Evolutionary conservation across 768 basidiomycete species (phyloP), one percentile per base, ranked within the genome.

Genomic region (Roridomyces roridus): DNA sequence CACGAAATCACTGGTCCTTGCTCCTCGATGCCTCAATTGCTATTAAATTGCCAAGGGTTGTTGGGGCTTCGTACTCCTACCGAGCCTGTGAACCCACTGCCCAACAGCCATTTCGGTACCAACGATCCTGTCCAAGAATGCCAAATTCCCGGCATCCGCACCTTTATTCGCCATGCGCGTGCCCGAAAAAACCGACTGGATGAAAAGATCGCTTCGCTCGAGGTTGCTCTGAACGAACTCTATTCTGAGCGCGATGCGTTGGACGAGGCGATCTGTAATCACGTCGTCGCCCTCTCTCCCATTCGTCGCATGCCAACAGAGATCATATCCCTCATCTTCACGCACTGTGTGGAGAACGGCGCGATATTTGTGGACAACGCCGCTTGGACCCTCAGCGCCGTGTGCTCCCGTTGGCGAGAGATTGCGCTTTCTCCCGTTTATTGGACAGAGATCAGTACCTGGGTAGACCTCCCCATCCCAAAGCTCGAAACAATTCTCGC

Each of bases 391-490:
- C 4, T 44, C 2, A 31, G 46, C 42, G 31, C 40, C 9, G 55
- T 56, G 7, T 56, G 55, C 26, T 8, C 9, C 11, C 55, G 46
- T 6, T 56, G 55, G 55, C 46, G 55, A n/a, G n/a, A n/a, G n/a
- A n/a, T n/a, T n/a, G n/a, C n/a, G n/a, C n/a, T n/a, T n/a, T n/a
- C n/a, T n/a, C n/a, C n/a, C n/a, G n/a, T n/a, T n/a, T n/a, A n/a
- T n/a, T n/a, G n/a, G n/a, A n/a, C n/a, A n/a, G n/a, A n/a, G n/a
- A n/a, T n/a, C n/a, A n/a, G n/a, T n/a, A n/a, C n/a, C n/a, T n/a
- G n/a, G n/a, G n/a, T n/a, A n/a, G n/a, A n/a, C n/a, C n/a, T n/a
- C n/a, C n/a, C n/a, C n/a, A n/a, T n/a, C n/a, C n/a, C n/a, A n/a
- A n/a, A n/a, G n/a, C n/a, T n/a, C n/a, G n/a, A n/a, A n/a, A n/a